Base-by-base conservation (phyloP, 108 stramenopile genomes). In the Skeletonema tropicum region DNA sequence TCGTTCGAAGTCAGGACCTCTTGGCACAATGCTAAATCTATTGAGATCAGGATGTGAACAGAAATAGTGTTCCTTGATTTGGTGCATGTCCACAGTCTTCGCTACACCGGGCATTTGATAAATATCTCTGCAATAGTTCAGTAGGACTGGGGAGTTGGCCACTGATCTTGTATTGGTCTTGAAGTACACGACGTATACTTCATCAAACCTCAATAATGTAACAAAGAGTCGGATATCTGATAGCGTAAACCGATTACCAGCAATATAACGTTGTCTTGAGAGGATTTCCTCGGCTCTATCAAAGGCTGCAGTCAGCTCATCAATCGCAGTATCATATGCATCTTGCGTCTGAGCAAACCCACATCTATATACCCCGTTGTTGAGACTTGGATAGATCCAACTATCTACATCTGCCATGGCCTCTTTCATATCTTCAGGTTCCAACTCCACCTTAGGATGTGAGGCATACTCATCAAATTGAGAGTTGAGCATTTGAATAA, bases 311-410 rank as follows among this genome's bases (percentile, higher is more conserved):
- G 90, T 96, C 57, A 98, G 70, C 49, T 93, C 97, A 6, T 81
- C 76, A 17, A 98, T 91, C 25, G 98, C 97, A 30, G 59, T 48
- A 32, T 99, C 92, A 80, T 99, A 98, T 12, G 95, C 97, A 60
- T 72, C 66, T 81, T 99, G 99, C 3, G 94, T 84, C 63, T 86
- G 88, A 3, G 98, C 98, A 81, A 99, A 98, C 6, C 99, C 99
- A 67, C 96, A 96, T 39, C 93, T 86, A 72, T 99, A 99, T 5
- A 99, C 97, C 60, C 98, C 98, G 85, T 99, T 94, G 74, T 97
- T 98, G 74, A 98, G 88, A 66, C 65, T 80, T 25, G 92, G 91
- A 84, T 97, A 97, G 55, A 98, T 79, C 96, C 93, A 97, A 49
- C 82, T 80, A 73, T 94, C 94, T 41, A 97, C 92, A 66, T 87